These are phyloP conservation scores for Penicillium lividum DNA, from an alignment of 495 filamentous ascomycete genomes.

Conservation along the genomic window DNA sequence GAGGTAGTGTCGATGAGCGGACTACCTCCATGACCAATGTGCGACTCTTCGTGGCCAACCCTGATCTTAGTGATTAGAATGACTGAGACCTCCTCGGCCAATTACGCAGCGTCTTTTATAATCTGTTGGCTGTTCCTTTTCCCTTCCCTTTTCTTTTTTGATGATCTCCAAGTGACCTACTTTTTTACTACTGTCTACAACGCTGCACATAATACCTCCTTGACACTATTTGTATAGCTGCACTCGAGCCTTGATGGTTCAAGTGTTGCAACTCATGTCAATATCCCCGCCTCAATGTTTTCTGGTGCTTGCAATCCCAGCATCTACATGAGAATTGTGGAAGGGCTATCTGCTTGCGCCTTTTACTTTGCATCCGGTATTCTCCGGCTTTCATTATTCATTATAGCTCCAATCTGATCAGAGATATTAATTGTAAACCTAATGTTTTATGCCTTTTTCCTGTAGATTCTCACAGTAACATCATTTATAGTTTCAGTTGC, in stretches of 20 bases:
- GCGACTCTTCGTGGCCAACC: conserved; percentile 91
- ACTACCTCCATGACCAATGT: conserved; percentile 81
- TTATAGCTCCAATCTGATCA: conserved; percentile 17
- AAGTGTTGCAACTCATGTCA: conserved; percentile 16
- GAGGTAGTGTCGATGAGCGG: conserved; percentile 93
- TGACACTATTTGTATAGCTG: conserved; percentile 14
- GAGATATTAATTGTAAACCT: conserved; percentile 19
- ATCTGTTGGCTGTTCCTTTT: conserved; percentile 12
- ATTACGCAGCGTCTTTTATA: conserved; percentile 21
- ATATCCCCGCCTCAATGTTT: conserved; percentile 17
- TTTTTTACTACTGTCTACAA: conserved; percentile 13
- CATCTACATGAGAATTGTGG: not conserved
- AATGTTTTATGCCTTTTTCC: not conserved
- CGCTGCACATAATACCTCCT: conserved; percentile 33
- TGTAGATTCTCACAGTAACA: not conserved
- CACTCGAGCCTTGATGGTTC: conserved; percentile 22
- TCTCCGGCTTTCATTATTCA: conserved; percentile 9
- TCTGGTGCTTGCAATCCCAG: not conserved
- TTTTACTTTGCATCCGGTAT: conserved; percentile 17
- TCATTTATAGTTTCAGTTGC: not conserved
- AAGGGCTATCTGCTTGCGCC: not conserved
- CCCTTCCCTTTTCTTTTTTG: conserved; percentile 11
- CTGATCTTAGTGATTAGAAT: conserved; percentile 68
- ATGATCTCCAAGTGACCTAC: conserved; percentile 16
- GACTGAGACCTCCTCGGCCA: conserved; percentile 5